A percentile compares a stretch with the other conserved stretches of the same genome.
phyloP scores from a whole-genome alignment of 345 rosid species.

The Acer campestre region DNA sequence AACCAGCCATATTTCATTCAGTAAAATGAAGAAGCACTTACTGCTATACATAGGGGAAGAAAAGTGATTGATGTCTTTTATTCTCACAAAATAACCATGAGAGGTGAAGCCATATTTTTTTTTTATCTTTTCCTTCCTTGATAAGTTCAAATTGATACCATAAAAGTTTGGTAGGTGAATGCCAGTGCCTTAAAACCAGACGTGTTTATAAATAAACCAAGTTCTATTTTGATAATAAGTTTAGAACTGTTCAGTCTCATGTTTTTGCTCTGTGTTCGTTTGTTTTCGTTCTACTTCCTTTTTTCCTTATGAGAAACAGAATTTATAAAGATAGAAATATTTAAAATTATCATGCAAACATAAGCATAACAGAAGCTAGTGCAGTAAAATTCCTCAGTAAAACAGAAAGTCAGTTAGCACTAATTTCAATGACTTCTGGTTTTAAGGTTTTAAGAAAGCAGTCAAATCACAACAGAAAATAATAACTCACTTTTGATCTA shows the following conservation, averaged over 20 bases:
- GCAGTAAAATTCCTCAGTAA: neutral
- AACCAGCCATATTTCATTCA: neutral
- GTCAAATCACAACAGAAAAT: neutral
- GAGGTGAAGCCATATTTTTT: neutral
- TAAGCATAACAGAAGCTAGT: neutral
- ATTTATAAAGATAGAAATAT: neutral
- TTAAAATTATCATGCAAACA: neutral
- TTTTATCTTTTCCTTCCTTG: neutral
- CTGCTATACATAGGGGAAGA: neutral
- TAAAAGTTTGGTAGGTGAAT: neutral
- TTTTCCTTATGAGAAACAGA: neutral
- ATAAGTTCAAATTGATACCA: neutral
- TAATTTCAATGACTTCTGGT: neutral
- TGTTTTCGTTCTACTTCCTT: neutral
- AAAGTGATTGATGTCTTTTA: neutral
- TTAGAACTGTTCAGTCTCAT: neutral
- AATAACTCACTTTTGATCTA: slow-evolving; percentile 69
- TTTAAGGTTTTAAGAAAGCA: neutral
- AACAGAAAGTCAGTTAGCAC: neutral
- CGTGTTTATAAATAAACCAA: neutral
- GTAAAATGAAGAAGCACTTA: too few relatives aligned
- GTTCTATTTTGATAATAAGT: neutral
- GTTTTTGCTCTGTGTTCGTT: neutral
- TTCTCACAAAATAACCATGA: neutral
- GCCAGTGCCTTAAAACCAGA: neutral